phyloP scores from a whole-genome alignment of 1,139 yeast species.

The Diutina scorzettiae region DNA sequence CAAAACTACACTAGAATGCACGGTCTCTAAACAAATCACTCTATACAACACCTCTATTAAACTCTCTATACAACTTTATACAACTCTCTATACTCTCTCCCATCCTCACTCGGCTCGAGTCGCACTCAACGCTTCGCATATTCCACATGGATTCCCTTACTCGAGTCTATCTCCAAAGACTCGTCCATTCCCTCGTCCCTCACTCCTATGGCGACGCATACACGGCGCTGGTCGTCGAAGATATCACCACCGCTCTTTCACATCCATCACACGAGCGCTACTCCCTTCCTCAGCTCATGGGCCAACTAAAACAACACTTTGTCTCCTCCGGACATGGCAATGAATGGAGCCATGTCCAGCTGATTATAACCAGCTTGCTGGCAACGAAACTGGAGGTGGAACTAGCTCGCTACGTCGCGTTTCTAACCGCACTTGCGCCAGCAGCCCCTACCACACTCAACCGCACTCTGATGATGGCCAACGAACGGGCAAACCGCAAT shows the following conservation, averaged over 20 bases:
- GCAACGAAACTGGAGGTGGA: background rate
- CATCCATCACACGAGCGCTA: background rate
- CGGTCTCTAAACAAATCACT: no score
- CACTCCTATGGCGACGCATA: slow-evolving; percentile 1
- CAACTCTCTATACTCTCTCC: no score
- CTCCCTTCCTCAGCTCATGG: background rate
- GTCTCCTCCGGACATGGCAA: background rate
- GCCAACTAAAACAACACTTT: background rate
- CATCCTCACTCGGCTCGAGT: no score
- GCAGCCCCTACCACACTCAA: background rate
- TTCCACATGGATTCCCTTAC: no score
- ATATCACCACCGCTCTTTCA: background rate
- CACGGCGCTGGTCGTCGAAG: slow-evolving; percentile 5
- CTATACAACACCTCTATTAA: no score
- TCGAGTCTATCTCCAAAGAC: background rate
- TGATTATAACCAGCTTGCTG: background rate
- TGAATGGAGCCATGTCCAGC: background rate
- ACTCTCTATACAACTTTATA: no score
- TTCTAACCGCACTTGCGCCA: background rate
- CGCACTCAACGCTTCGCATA: no score
- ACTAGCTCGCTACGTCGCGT: slow-evolving; percentile 4
- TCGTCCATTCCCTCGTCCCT: background rate
- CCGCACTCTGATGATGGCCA: background rate
- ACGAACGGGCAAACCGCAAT: background rate
- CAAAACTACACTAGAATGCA: no score